Evolutionary conservation across 2,329 filamentous ascomycete genomes (phyloP), one percentile per base, ranked within the genome.

Genomic region (Hypomyces rosellus): DNA sequence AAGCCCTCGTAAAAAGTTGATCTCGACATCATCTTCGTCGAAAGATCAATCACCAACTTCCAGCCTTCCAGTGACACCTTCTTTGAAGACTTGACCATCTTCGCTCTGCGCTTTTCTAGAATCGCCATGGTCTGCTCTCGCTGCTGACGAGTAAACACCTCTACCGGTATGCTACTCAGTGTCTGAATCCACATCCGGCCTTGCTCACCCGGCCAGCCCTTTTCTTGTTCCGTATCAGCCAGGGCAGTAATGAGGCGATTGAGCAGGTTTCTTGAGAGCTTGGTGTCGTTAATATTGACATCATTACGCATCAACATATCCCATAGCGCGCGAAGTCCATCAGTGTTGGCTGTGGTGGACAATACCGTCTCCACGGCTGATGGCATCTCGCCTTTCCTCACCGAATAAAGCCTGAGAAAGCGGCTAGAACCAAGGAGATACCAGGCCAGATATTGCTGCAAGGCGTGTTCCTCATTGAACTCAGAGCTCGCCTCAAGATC

Each of bases 1-100:
- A 79, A 71, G 0, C 61, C 66, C 55, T 75, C 65, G 55, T 80
- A 76, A 50, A 77, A 77, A 0, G 75, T 78, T 1, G 77, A 70
- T n/a, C 70, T 68, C 5, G 63, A 61, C 71, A 79, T 77, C 20
- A 80, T 61, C 57, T 76, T 80, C 3, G 70, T 61, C 54, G 73
- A 69, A 44, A 81, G 57, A 16, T 70, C 68, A 6, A 81, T 62
- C 5, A 75, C 57, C 9, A 65, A 51, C 45, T 65, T 68, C 65
- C 69, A 72, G 9, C 60, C 56, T 9, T 63, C 56, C 2, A 63
- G 34, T 4, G 63, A 53, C 3, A 65, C 45, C 18, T 58, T 55
- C 25, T 61, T 61, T 2, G 59, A 60, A 4, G 58, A 48, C 37
- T 64, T 62, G 6, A 52, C 30, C 57, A 59, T 59, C 45, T 51